Base-by-base conservation (phyloP, 1,284 basidiomycete species). In the Volvariella surrecta region DNA sequence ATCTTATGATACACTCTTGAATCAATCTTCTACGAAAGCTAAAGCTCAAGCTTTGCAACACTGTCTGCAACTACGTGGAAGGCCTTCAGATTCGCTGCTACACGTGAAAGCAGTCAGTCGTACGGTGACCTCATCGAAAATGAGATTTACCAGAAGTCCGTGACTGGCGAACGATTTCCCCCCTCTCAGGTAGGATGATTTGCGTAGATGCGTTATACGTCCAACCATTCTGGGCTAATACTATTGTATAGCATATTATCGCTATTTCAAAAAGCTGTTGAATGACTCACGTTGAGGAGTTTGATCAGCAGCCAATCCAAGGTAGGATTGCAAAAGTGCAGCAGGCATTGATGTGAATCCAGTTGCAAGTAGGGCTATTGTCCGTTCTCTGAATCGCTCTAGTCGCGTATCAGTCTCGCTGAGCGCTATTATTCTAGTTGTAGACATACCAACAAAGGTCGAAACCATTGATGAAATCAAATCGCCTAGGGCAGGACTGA, bases 311-410 rank as follows among this genome's bases (percentile, higher is more conserved):
- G 65, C 51, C 35, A 78, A 56, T 16, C 76, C 75, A 18, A 85
- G 63, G 53, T 83, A 84, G 18, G 50, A 57, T 50, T 74, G 67
- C 3, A 73, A 76, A 3, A 79, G 61, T 2, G 66, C 45, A 4
- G 77, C 45, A 10, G 74, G 68, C 21, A 86, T 59, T 2, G 77
- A 74, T 0, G 72, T 70, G 58, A 82, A 84, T n/a, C 78, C 77
- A 53, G 66, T 71, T 9, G 74, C 68, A 15, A 85, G 52, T 7
- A 84, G 61, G 1, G 53, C 50, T 48, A 80, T 70, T 0, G 76
- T 78, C 49, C 74, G 68, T 45, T 56, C 53, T 35, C 79, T 73
- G 61, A 82, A 84, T 4, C 60, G 52, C 6, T 63, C 68, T 73
- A 35, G 13, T 39, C 28, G 13, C 34, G 32, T n/a, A 37, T 21